phyloP scores from a whole-genome alignment of 2,329 filamentous ascomycete species.

The Mariannaea sp. region DNA sequence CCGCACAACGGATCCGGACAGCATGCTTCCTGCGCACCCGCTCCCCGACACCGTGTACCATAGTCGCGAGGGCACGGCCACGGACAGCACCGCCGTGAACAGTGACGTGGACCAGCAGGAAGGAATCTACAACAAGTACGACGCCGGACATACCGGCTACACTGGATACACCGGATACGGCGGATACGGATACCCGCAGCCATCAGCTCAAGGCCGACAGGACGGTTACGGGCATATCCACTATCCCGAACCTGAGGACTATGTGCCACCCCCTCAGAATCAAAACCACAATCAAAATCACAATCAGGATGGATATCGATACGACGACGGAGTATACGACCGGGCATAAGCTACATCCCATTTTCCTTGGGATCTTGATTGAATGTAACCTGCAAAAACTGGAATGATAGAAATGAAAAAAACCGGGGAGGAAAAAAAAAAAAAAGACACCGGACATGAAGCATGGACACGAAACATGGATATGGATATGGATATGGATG shows the following conservation, averaged over 20 bases:
- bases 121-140: slow-evolving; percentile 36
- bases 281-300: slow-evolving; percentile 2
- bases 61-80: slow-evolving; percentile 48
- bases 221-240: slow-evolving; percentile 38
- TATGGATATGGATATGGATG: slow-evolving; percentile 4
- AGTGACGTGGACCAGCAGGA: slow-evolving; percentile 32
- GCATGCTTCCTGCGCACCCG: slow-evolving; percentile 47
- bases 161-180: too few relatives aligned
- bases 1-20: slow-evolving; percentile 34
- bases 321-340: slow-evolving; percentile 47
- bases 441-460: too few relatives aligned
- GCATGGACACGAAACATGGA: too few relatives aligned
- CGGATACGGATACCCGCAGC: slow-evolving; percentile 33
- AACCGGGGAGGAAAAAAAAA: too few relatives aligned
- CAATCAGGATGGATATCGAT: slow-evolving; percentile 38
- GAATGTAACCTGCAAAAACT: too few relatives aligned
- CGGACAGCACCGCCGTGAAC: slow-evolving; percentile 43
- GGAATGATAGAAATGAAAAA: too few relatives aligned
- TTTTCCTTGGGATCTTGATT: too few relatives aligned
- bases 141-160: too few relatives aligned
- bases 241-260: slow-evolving; percentile 33
- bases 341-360: too few relatives aligned
- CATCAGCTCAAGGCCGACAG: slow-evolving; percentile 30
- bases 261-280: not conserved
- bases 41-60: slow-evolving; percentile 47